Evolutionary conservation across 2,329 filamentous ascomycete genomes (phyloP), one percentile per base, ranked within the genome.

Genomic region (Biscogniauxia mediterranea): DNA sequence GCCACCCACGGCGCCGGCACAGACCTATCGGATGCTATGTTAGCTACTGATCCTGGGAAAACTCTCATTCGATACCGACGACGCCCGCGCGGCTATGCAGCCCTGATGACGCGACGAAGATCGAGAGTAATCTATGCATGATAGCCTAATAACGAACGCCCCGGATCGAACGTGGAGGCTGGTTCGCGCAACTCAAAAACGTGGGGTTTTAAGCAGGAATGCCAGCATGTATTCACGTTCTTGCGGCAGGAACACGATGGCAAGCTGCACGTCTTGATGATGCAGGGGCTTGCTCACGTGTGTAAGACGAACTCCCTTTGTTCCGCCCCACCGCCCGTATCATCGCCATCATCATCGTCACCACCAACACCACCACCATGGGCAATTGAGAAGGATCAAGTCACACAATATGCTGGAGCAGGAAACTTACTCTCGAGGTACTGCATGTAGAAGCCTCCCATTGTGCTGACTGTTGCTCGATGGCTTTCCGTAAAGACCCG

Each of bases 1-100:
- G 88, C 94, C 94, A 98, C 78, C 92, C 91, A 77, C 94, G 92
- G 71, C 94, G 92, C 76, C 91, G 90, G 84, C 94, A 98, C 73
- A 97, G 89, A 80, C 93, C 94, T 98, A 76, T 71, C 68, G 66
- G 68, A 70, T 65, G 63, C 61, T 67, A 67, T 64, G 70, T 74
- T 68, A 74, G 72, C 65, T 65, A 65, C 68, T 70, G 61, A 69
- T 70, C 70, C 66, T 61, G 64, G 66, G 66, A 67, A 60, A 51
- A 50, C 64, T 62, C 62, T 59, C 59, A 64, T 66, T 71, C 64
- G 63, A 68, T 68, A 57, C 60, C 63, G 63, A 63, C 59, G 56
- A 66, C 64, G 64, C 62, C 67, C 65, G 60, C 64, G 61, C 62
- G 64, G 59, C 51, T 67, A 70, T 70, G 68, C 70, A 70, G 71